Evolutionary conservation across 2,329 filamentous ascomycete species (phyloP).

Genomic region (Cucurbitaria berberidis): DNA sequence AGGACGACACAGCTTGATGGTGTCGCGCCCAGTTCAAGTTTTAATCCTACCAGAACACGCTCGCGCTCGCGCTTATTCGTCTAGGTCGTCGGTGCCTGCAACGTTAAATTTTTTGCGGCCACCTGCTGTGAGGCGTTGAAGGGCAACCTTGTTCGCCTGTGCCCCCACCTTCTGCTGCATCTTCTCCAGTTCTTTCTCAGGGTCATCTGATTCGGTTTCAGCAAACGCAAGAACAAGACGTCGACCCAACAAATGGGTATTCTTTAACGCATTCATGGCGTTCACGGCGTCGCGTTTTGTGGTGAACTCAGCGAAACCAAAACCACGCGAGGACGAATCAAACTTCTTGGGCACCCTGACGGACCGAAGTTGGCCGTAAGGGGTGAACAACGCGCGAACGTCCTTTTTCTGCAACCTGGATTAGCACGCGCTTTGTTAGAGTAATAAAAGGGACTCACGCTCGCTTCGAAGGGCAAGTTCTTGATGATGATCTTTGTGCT

Average conservation of each 20-base stretch:
- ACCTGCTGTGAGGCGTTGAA: conserved; percentile 84
- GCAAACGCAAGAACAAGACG: conserved; percentile 91
- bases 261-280: conserved; percentile 86
- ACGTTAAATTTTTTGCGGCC: conserved; percentile 90
- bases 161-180: conserved; percentile 95
- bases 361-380: conserved; percentile 90
- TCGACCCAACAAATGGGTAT: conserved; percentile 91
- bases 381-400: conserved; percentile 80
- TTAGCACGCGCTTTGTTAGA: conserved; percentile 22
- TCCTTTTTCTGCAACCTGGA: conserved; percentile 73
- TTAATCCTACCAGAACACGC: conserved; percentile 38
- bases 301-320: conserved; percentile 95
- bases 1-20: conserved; percentile 30
- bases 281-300: conserved; percentile 88
- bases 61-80: conserved; percentile 45
- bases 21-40: conserved; percentile 37
- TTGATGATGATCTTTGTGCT: conserved; percentile 96
- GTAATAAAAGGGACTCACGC: conserved; percentile 28
- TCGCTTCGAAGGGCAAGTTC: conserved; percentile 93
- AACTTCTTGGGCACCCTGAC: conserved; percentile 96
- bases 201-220: conserved; percentile 83
- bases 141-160: conserved; percentile 87
- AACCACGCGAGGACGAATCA: conserved; percentile 85
- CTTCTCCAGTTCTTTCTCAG: conserved; percentile 93
- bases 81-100: conserved; percentile 67